Evolutionary conservation across 345 rosid genomes (phyloP).

Genomic region (Hypericum perforatum): DNA sequence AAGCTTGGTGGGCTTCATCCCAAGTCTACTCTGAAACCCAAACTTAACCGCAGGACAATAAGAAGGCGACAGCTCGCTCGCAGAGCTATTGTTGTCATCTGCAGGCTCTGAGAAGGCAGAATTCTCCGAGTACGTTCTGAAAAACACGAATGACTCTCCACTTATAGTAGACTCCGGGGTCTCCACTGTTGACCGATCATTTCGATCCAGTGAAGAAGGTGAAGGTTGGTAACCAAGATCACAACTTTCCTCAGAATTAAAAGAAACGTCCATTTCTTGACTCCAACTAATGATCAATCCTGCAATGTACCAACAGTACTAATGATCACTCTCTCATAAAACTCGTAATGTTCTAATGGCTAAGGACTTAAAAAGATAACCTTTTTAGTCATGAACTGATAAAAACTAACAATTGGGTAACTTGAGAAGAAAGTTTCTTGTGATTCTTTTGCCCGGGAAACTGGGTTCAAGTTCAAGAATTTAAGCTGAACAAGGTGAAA

Average conservation of each 20-base stretch:
- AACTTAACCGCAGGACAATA: slow-evolving; percentile 40
- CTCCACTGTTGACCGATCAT: slow-evolving; percentile 39
- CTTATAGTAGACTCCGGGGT: slow-evolving; percentile 49
- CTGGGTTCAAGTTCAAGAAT: slow-evolving; percentile 3
- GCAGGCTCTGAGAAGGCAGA: slow-evolving; percentile 52
- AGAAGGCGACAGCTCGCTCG: slow-evolving; percentile 54
- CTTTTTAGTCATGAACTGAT: too few relatives aligned
- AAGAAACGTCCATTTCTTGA: slow-evolving; percentile 31
- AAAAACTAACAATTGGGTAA: too few relatives aligned
- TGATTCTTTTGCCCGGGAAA: too few relatives aligned
- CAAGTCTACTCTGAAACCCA: slow-evolving; percentile 17
- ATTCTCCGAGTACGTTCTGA: slow-evolving; percentile 52
- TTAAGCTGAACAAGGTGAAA: slow-evolving; percentile 1
- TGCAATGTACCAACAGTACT: slow-evolving; percentile 27
- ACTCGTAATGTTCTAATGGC: too few relatives aligned
- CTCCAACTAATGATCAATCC: slow-evolving; percentile 15
- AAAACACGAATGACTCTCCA: slow-evolving; percentile 42
- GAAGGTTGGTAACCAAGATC: slow-evolving; percentile 47
- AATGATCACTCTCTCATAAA: too few relatives aligned
- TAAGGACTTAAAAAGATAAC: too few relatives aligned
- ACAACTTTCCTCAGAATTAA: slow-evolving; percentile 34
- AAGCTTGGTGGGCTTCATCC: slow-evolving; percentile 25
- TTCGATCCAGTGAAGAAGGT: slow-evolving; percentile 40
- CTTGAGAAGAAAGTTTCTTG: too few relatives aligned
- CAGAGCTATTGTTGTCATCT: slow-evolving; percentile 46